Evolutionary conservation across 306 rosid genomes (phyloP).

Genomic region (Quercus rubra): DNA sequence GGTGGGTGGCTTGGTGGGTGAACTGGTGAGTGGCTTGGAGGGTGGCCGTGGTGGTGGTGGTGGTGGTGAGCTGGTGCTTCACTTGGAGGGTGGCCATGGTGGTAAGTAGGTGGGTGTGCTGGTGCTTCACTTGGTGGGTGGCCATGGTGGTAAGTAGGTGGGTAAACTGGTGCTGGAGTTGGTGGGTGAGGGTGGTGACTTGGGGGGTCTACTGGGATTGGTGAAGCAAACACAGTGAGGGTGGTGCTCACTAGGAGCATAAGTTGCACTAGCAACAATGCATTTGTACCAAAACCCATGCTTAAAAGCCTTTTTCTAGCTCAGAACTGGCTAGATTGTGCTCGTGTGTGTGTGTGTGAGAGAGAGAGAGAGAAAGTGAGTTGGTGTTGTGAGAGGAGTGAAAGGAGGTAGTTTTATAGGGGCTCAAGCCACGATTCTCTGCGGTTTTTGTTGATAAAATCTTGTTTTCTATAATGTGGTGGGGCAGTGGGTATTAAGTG

Average conservation of each 20-base stretch:
- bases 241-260: conserved; percentile 14
- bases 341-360: background rate
- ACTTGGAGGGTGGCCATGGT: conserved; percentile 17
- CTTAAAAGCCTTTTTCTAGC: background rate
- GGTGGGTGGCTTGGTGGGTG: conserved; percentile 35
- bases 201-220: conserved; percentile 18
- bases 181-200: conserved; percentile 30
- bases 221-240: conserved; percentile 13
- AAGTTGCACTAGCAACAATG: conserved; percentile 6
- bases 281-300: conserved; percentile 18
- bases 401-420: conserved; percentile 34
- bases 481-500: background rate
- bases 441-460: conserved; percentile 12
- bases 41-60: conserved; percentile 21
- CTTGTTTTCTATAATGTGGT: background rate
- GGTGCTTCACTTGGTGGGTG: conserved; percentile 21
- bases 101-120: conserved; percentile 18
- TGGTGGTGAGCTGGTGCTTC: conserved; percentile 32
- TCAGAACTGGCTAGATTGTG: too few species aligned
- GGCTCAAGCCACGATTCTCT: conserved; percentile 22
- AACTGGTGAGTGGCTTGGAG: conserved; percentile 43
- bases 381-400: background rate
- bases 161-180: conserved; percentile 40
- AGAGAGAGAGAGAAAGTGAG: background rate
- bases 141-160: conserved; percentile 11